Percentiles rank a stretch among this genome's conserved stretches.
Conservation (phyloP, 345 rosid genomes). For the Dipteronia dyeriana region DNA sequence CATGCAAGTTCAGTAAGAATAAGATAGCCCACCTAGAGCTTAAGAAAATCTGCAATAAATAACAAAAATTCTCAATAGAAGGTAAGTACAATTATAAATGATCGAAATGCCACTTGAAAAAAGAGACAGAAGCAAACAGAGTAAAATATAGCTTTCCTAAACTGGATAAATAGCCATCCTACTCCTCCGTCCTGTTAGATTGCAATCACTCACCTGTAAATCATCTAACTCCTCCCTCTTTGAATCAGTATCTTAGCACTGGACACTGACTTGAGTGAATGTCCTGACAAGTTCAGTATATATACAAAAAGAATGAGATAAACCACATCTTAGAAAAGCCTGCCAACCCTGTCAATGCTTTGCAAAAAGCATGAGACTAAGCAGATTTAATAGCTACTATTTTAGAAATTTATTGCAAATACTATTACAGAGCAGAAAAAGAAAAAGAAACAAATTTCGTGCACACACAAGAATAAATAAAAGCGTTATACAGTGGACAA, state of each 20-base stretch:
- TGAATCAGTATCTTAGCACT: constrained; percentile 98
- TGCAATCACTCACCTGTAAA: constrained; percentile 62
- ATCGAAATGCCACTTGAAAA: neutral
- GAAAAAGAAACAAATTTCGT: neutral
- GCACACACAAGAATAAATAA: neutral
- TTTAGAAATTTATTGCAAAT: neutral
- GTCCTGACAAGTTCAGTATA: constrained; percentile 56
- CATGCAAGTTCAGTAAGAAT: constrained; percentile 93
- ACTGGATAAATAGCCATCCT: neutral
- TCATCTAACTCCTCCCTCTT: constrained; percentile 99
- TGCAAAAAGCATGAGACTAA: neutral
- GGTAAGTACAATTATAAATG: neutral
- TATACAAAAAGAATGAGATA: constrained; percentile 10
- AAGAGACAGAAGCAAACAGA: constrained; percentile 4
- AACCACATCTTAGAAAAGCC: constrained; percentile 5
- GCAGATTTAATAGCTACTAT: neutral
- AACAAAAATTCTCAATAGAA: neutral
- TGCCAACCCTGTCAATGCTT: neutral
- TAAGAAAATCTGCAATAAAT: constrained; percentile 74
- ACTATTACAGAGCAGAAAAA: neutral
- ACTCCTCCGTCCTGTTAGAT: neutral
- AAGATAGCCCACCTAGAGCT: constrained; percentile 99
- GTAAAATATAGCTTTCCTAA: constrained; percentile 10
- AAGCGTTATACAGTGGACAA: neutral
- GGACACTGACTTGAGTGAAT: constrained; percentile 95